Conservation (phyloP, 139 green algal genomes). For the Trebouxia sp. region DNA sequence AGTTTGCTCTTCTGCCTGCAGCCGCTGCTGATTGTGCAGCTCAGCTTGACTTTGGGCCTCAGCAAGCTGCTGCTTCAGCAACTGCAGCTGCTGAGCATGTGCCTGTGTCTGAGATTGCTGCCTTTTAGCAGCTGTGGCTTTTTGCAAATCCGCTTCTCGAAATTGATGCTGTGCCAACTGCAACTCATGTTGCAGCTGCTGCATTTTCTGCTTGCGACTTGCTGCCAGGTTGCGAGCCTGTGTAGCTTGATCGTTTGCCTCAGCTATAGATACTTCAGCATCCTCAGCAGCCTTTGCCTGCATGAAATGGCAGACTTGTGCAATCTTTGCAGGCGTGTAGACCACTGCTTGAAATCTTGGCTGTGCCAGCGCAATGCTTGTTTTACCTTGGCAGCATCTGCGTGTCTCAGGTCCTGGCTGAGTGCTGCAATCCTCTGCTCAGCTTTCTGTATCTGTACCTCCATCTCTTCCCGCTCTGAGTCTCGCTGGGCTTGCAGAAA, state of each 20-base stretch:
- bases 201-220: background rate
- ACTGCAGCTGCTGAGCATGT: background rate
- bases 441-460: background rate
- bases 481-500: background rate
- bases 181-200: background rate
- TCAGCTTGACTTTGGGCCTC: conserved; percentile 22
- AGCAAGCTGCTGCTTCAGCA: conserved; percentile 19
- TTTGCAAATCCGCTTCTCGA: background rate
- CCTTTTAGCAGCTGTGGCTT: background rate
- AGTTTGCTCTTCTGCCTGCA: background rate
- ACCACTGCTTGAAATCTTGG: no score
- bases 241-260: background rate
- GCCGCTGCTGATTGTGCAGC: background rate
- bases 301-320: background rate
- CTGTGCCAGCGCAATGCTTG: no score
- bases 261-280: background rate
- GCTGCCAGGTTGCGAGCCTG: background rate
- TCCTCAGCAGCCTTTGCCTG: background rate
- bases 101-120: background rate
- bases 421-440: background rate
- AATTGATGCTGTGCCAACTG: background rate
- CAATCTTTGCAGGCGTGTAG: no score
- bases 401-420: background rate
- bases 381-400: background rate
- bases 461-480: background rate